A percentile compares a stretch with the other conserved stretches of the same genome.
Evolutionary conservation across 805 yeast species (phyloP).

Genomic region (Hanseniaspora nectarophila): DNA sequence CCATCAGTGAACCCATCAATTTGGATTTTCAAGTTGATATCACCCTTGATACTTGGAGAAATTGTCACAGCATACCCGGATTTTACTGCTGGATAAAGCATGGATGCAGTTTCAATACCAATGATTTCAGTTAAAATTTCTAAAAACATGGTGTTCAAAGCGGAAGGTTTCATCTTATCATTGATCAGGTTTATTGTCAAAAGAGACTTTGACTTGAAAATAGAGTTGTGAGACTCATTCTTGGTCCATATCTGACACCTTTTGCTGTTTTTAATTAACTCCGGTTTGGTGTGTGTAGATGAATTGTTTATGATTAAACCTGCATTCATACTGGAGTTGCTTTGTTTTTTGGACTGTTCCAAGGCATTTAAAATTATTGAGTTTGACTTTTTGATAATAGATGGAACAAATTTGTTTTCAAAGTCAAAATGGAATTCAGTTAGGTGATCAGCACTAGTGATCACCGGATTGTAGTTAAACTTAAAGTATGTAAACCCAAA

Average conservation of each 20-base stretch:
- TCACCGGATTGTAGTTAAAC: constrained; percentile 9
- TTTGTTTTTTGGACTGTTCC: constrained; percentile 20
- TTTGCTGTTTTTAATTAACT: constrained; percentile 27
- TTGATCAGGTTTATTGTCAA: constrained; percentile 39
- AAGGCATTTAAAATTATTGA: constrained; percentile 21
- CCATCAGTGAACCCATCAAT: constrained; percentile 42
- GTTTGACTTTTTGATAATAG: constrained; percentile 25
- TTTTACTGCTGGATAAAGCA: constrained; percentile 43
- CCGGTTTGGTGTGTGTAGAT: constrained; percentile 27
- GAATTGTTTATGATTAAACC: constrained; percentile 28
- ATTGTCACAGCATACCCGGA: constrained; percentile 49
- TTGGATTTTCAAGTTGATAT: constrained; percentile 40
- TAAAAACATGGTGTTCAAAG: constrained; percentile 34
- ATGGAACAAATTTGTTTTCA: constrained; percentile 32
- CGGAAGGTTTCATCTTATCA: constrained; percentile 25
- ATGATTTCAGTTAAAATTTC: constrained; percentile 45
- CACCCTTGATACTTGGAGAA: constrained; percentile 43
- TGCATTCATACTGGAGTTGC: constrained; percentile 25
- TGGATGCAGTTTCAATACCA: constrained; percentile 31
- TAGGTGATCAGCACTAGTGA: not conserved
- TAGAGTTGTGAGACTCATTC: constrained; percentile 24
- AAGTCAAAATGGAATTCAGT: constrained; percentile 10
- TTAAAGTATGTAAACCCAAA: constrained; percentile 36
- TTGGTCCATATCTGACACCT: constrained; percentile 44
- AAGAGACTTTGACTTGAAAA: constrained; percentile 27